Evolutionary conservation across 2,329 filamentous ascomycete species (phyloP).

Genomic region (Aspergillus unguis): DNA sequence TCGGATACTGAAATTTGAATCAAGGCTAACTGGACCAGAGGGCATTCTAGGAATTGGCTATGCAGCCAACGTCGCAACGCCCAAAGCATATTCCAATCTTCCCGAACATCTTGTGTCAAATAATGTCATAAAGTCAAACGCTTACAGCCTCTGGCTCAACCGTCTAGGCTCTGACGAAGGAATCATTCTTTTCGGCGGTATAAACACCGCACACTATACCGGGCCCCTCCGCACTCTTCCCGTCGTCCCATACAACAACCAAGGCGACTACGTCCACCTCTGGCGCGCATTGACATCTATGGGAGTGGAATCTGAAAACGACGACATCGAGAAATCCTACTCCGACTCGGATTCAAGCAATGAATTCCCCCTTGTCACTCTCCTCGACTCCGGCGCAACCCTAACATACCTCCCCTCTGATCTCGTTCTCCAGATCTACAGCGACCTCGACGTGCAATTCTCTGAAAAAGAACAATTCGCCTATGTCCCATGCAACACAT

Average conservation of each 20-base stretch:
- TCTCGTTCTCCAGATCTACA: slow-evolving; percentile 50
- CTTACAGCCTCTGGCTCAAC: slow-evolving; percentile 71
- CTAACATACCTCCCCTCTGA: slow-evolving; percentile 63
- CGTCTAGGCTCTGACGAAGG: slow-evolving; percentile 61
- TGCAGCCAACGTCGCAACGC: slow-evolving; percentile 63
- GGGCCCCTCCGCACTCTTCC: slow-evolving; percentile 63
- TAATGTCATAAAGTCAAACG: slow-evolving; percentile 60
- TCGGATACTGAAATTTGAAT: slow-evolving; percentile 43
- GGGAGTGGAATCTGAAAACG: slow-evolving; percentile 27
- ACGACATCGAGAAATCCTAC: slow-evolving; percentile 10
- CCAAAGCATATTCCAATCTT: slow-evolving; percentile 54
- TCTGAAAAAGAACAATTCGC: slow-evolving; percentile 40
- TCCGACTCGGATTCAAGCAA: slow-evolving; percentile 10
- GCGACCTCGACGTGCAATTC: slow-evolving; percentile 56
- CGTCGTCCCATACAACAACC: slow-evolving; percentile 47
- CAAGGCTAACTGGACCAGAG: slow-evolving; percentile 7
- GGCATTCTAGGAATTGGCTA: slow-evolving; percentile 81
- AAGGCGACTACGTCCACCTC: slow-evolving; percentile 56
- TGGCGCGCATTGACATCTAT: slow-evolving; percentile 64
- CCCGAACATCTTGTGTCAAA: slow-evolving; percentile 59
- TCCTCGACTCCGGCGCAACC: slow-evolving; percentile 69
- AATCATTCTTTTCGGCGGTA: slow-evolving; percentile 67
- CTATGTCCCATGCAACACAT: slow-evolving; percentile 53
- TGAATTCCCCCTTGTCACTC: slow-evolving; percentile 54
- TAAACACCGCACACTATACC: slow-evolving; percentile 61